These are phyloP conservation scores for Aspergillus fischeri DNA, from an alignment of 2,329 filamentous ascomycete species.

Conservation along the genomic window DNA sequence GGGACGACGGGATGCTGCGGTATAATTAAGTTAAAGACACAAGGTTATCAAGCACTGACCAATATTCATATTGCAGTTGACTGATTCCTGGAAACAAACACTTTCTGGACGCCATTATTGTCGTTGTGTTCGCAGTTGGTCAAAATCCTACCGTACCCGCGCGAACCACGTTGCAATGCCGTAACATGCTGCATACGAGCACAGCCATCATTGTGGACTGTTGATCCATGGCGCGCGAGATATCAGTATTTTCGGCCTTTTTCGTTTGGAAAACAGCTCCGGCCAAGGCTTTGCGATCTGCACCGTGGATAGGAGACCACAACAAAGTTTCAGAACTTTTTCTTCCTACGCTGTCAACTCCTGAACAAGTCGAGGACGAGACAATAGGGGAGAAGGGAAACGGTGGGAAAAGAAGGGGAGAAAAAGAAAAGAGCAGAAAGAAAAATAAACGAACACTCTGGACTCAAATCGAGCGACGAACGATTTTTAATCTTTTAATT, in stretches of 20 bases:
- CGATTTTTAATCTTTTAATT: not conserved
- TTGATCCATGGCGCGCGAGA: not conserved
- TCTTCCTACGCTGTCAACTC: not conserved
- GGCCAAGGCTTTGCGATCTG: not conserved
- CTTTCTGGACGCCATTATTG: constrained; percentile 1
- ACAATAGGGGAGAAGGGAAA: not conserved
- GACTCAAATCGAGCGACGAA: not conserved
- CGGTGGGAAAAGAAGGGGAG: not conserved
- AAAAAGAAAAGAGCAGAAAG: not conserved
- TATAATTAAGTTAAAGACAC: not conserved
- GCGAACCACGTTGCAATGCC: constrained; percentile 17
- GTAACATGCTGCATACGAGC: constrained; percentile 1
- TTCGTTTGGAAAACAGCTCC: constrained; percentile 4
- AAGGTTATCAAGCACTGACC: not conserved
- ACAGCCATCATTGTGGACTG: not conserved
- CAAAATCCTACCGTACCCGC: constrained; percentile 6
- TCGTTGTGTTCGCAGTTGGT: constrained; percentile 4
- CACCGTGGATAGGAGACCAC: not conserved
- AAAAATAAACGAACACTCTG: not conserved
- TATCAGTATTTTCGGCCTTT: not conserved
- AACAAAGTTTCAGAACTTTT: not conserved
- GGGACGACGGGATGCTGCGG: not conserved
- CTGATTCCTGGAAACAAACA: not conserved
- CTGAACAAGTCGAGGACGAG: not conserved
- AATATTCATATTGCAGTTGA: not conserved